Base-by-base conservation (phyloP, 2,329 filamentous ascomycete species). In the Aspergillus sp. region DNA sequence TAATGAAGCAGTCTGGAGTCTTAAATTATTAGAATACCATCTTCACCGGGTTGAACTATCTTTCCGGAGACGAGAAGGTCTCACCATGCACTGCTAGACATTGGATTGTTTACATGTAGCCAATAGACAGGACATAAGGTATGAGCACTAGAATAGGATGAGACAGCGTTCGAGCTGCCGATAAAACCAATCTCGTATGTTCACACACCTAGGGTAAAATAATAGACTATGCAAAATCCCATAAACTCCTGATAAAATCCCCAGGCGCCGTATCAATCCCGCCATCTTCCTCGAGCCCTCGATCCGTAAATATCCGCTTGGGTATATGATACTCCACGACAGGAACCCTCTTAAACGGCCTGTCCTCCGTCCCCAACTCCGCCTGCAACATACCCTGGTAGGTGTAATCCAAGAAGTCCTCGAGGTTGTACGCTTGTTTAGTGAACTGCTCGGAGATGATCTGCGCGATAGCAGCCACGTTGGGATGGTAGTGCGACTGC, bases 361-460 rank as follows among this genome's bases (percentile, higher is more conserved):
- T 94, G 49, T 78, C 75, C 47, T 68, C 69, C 2, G 52, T 52
- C 0, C 68, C 68, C 52, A 95, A 74, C 66, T 98, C 93, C 3
- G 83, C 83, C 50, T 93, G 87, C 39, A 97, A 70, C 63, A 98
- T 80, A 6, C 67, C 70, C 48, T 69, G 64, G 68, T 97, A 98
- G 0, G 88, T 91, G 65, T 97, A 89, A 62, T 98, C 93, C 42
- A 97, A 71, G 68, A 98, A 98, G 63, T 98, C 93, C 63, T 98
- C 93, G n/a, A 96, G 71, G 57, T 89, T 93, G 68, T 97, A 98
- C 2, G 85, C 79, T 56, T 89, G 83, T 71, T 98, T 98, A 2
- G 93, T 98, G 66, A 97, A 98, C 65, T 97, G 93, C 69, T 97
- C 89, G 2, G 87, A 87, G 48, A 98, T 82, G 53, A 98, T 95